Evolutionary conservation across 768 basidiomycete genomes (phyloP).

Genomic region (Naganishia antarctica): DNA sequence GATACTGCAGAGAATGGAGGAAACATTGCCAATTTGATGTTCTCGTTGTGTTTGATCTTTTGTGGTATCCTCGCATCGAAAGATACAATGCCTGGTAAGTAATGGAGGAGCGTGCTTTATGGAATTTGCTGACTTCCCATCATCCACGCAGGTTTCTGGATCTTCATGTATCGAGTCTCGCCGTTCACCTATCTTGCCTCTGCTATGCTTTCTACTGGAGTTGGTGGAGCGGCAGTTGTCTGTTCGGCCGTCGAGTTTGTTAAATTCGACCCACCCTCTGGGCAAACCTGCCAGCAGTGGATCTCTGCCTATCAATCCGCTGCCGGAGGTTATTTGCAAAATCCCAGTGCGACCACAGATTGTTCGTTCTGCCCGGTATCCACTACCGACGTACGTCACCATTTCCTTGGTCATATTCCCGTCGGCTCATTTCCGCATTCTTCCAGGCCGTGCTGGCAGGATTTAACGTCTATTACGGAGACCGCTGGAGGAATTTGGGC

Average conservation of each 20-base stretch:
- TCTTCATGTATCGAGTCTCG: constrained; percentile 47
- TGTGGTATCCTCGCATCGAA: constrained; percentile 44
- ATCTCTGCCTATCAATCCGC: not conserved
- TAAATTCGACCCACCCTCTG: constrained; percentile 62
- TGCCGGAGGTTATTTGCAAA: constrained; percentile 16
- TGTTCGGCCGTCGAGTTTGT: constrained; percentile 69
- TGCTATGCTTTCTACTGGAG: constrained; percentile 21
- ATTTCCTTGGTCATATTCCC: not conserved
- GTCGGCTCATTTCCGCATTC: not conserved
- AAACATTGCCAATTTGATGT: constrained; percentile 52
- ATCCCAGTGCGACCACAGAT: not conserved
- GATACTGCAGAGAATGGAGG: constrained; percentile 51
- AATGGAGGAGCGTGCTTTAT: not conserved
- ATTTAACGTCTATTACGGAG: not conserved
- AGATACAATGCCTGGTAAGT: constrained; percentile 16
- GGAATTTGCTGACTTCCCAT: constrained; percentile 14
- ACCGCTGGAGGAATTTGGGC: constrained; percentile 6
- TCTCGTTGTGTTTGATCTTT: constrained; percentile 52
- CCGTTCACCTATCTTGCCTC: constrained; percentile 49
- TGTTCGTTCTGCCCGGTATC: constrained; percentile 12
- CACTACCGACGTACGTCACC: not conserved
- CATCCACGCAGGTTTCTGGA: constrained; percentile 18
- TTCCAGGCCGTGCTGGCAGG: not conserved
- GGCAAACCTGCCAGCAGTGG: constrained; percentile 11
- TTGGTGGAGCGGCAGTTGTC: constrained; percentile 49